phyloP scores from a whole-genome alignment of 2,329 filamentous ascomycete genomes.

The Talaromyces sp. region DNA sequence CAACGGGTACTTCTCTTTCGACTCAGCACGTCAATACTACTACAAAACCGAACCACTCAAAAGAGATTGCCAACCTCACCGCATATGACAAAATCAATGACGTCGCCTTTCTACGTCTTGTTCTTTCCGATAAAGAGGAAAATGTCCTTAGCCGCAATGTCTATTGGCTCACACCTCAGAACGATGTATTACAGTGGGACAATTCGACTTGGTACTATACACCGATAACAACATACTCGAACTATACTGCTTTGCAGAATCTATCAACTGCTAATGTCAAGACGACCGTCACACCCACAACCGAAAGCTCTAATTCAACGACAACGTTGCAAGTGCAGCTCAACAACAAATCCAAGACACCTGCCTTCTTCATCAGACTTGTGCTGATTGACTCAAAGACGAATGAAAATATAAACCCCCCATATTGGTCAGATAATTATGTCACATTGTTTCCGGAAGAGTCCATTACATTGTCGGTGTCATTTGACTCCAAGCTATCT shows the following conservation, averaged over 20 bases:
- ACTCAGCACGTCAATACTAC: slow-evolving; percentile 25
- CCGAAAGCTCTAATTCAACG: slow-evolving; percentile 2
- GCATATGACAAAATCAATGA: slow-evolving; percentile 31
- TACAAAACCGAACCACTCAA: slow-evolving; percentile 46
- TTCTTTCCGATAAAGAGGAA: slow-evolving; percentile 33
- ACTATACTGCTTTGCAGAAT: slow-evolving; percentile 44
- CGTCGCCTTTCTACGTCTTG: slow-evolving; percentile 49
- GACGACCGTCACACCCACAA: slow-evolving; percentile 17
- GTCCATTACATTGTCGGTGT: slow-evolving; percentile 39
- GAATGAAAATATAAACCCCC: slow-evolving; percentile 46
- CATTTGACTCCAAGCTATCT: slow-evolving; percentile 15
- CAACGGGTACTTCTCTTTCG: slow-evolving; percentile 40
- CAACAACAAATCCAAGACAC: slow-evolving; percentile 49
- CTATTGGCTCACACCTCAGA: slow-evolving; percentile 52
- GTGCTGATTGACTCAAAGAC: slow-evolving; percentile 42
- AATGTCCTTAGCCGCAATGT: slow-evolving; percentile 52
- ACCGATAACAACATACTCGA: slow-evolving; percentile 49
- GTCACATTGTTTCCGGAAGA: slow-evolving; percentile 58
- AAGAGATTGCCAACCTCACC: slow-evolving; percentile 29
- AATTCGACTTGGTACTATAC: slow-evolving; percentile 58
- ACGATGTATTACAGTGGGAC: slow-evolving; percentile 53
- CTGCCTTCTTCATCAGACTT: slow-evolving; percentile 56
- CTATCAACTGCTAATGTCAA: slow-evolving; percentile 38
- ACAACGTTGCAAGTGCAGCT: slow-evolving; percentile 36
- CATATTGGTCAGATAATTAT: slow-evolving; percentile 61